A percentile compares a stretch with the other conserved stretches of the same genome.
These are phyloP conservation scores for Phytophthora podocarpi DNA, from an alignment of 352 stramenopile genomes.

Conservation along the genomic window DNA sequence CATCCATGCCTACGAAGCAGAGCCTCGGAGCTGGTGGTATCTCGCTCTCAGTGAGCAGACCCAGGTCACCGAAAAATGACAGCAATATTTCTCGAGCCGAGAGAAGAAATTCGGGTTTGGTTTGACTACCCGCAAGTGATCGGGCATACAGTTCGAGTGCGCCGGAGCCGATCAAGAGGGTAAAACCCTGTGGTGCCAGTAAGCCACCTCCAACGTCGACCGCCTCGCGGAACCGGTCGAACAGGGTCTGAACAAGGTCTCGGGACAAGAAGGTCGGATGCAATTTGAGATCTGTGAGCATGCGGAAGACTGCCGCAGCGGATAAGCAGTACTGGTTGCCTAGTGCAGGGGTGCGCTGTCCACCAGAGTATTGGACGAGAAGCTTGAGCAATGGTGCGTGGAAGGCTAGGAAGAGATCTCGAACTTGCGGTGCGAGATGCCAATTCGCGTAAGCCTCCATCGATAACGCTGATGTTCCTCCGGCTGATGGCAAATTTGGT, in stretches of 20 bases:
- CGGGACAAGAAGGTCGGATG: slow-evolving; percentile 56
- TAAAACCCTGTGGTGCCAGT: slow-evolving; percentile 52
- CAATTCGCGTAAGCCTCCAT: slow-evolving; percentile 53
- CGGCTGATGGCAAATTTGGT: neutral
- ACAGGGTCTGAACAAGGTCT: slow-evolving; percentile 55
- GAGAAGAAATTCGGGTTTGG: slow-evolving; percentile 36
- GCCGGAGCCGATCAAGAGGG: slow-evolving; percentile 63
- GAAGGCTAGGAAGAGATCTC: slow-evolving; percentile 68
- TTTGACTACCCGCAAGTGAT: slow-evolving; percentile 24
- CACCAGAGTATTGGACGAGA: slow-evolving; percentile 57
- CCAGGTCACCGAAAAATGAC: slow-evolving; percentile 73
- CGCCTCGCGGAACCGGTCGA: slow-evolving; percentile 42
- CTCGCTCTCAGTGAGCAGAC: slow-evolving; percentile 53
- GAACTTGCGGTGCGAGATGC: slow-evolving; percentile 56
- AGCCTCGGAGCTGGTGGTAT: slow-evolving; percentile 38
- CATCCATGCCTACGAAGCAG: slow-evolving; percentile 72
- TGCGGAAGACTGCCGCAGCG: slow-evolving; percentile 42
- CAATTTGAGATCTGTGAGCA: slow-evolving; percentile 71
- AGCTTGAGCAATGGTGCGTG: slow-evolving; percentile 55
- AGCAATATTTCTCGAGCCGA: slow-evolving; percentile 69
- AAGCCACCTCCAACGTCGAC: slow-evolving; percentile 26
- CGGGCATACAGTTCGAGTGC: slow-evolving; percentile 60
- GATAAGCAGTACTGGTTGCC: slow-evolving; percentile 56
- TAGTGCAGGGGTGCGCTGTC: slow-evolving; percentile 42
- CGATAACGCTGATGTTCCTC: neutral